These are phyloP conservation scores for Fusarium zealandicum DNA, from an alignment of 2,329 filamentous ascomycete genomes.

Conservation along the genomic window DNA sequence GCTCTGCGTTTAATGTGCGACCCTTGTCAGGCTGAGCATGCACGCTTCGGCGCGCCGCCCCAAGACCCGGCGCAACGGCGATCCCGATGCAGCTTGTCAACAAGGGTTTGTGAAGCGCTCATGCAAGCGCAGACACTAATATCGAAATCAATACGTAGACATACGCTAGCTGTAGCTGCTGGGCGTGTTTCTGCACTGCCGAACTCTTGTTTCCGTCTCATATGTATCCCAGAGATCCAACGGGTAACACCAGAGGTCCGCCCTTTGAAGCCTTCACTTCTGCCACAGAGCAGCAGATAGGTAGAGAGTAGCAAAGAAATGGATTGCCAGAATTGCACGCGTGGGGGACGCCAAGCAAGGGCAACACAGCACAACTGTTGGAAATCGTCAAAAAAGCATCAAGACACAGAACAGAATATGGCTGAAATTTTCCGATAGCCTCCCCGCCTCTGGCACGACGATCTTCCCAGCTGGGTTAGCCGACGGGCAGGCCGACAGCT, in stretches of 20 bases:
- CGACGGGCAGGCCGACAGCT: slow-evolving; percentile 42
- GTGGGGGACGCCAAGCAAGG: not conserved
- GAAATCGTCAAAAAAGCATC: not conserved
- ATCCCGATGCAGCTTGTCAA: slow-evolving; percentile 34
- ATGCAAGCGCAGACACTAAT: slow-evolving; percentile 3
- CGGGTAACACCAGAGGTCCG: not conserved
- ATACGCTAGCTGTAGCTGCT: not conserved
- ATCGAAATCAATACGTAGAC: slow-evolving; percentile 1
- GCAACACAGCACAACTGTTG: not conserved
- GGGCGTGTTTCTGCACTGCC: too few species aligned
- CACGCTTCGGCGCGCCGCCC: slow-evolving; percentile 13
- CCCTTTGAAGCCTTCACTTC: slow-evolving; percentile 25
- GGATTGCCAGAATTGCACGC: too few species aligned
- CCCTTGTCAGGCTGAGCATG: slow-evolving; percentile 38
- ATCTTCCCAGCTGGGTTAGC: slow-evolving; percentile 36
- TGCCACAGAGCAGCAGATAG: not conserved
- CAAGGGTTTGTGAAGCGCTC: slow-evolving; percentile 7
- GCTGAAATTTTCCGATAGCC: slow-evolving; percentile 36
- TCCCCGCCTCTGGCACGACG: slow-evolving; percentile 26
- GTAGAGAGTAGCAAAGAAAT: not conserved
- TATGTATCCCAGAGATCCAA: too few species aligned
- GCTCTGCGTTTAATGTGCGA: not conserved
- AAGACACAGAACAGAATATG: slow-evolving; percentile 10
- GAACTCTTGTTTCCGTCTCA: too few species aligned
- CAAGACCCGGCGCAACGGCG: slow-evolving; percentile 34